These are phyloP conservation scores for Tilletiopsis washingtonensis DNA, from an alignment of 1,284 basidiomycete species.

Conservation along the genomic window DNA sequence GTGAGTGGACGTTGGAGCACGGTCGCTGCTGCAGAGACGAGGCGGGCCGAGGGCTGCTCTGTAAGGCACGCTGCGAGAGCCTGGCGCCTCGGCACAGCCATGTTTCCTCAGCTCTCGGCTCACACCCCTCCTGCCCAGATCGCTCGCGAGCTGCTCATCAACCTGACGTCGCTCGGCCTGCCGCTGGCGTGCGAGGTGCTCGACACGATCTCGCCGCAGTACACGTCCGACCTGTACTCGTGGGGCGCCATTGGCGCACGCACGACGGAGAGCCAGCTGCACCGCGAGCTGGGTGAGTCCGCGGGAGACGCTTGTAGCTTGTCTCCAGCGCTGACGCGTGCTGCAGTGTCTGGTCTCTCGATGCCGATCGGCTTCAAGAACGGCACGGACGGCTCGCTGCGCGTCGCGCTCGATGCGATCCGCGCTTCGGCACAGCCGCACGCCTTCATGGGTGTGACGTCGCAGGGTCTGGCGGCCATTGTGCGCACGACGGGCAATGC, in stretches of 20 bases:
- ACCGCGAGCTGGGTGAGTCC: slow-evolving; percentile 74
- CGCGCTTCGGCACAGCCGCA: slow-evolving; percentile 82
- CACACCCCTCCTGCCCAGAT: slow-evolving; percentile 42
- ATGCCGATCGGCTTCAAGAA: slow-evolving; percentile 77
- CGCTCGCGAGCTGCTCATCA: slow-evolving; percentile 74
- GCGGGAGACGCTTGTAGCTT: too few species aligned
- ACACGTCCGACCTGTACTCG: slow-evolving; percentile 86
- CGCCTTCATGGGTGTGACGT: slow-evolving; percentile 96
- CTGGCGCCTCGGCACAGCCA: too few species aligned
- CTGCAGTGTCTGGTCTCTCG: slow-evolving; percentile 72
- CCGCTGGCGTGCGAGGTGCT: slow-evolving; percentile 49
- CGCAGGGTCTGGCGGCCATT: slow-evolving; percentile 59
- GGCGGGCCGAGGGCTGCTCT: too few species aligned
- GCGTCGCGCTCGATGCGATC: slow-evolving; percentile 85
- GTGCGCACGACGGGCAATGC: slow-evolving; percentile 60
- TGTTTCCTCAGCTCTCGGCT: too few species aligned
- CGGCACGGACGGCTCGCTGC: slow-evolving; percentile 48
- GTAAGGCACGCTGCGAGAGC: too few species aligned
- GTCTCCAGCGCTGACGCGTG: too few species aligned
- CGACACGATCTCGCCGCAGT: slow-evolving; percentile 82
- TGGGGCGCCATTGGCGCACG: slow-evolving; percentile 86
- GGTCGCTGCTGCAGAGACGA: too few species aligned
- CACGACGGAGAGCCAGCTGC: slow-evolving; percentile 85
- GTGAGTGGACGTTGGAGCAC: not conserved
- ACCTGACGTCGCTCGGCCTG: slow-evolving; percentile 50